phyloP scores from a whole-genome alignment of 2,329 filamentous ascomycete genomes.

The Raffaelea arxii region DNA sequence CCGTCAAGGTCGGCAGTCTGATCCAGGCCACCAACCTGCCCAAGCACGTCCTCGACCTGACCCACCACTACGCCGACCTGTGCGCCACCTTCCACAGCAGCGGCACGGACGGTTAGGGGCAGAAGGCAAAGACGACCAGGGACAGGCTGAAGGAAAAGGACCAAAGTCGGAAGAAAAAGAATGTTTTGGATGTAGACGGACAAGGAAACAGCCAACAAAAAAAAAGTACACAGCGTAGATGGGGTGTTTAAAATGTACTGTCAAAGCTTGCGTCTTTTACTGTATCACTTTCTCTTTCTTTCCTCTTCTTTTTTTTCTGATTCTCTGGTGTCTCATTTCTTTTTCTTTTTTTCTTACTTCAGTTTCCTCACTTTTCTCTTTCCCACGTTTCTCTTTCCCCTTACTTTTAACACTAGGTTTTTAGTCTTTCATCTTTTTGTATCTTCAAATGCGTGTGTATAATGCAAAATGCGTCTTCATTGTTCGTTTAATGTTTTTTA shows the following conservation, averaged over 20 bases:
- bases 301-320: too few relatives aligned
- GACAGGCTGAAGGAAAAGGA: neutral
- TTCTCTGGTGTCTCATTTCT: too few relatives aligned
- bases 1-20: slow-evolving; percentile 93
- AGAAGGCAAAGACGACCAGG: too few relatives aligned
- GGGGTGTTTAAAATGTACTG: neutral
- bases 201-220: neutral
- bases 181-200: neutral
- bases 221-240: neutral
- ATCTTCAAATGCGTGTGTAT: too few relatives aligned
- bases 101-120: slow-evolving; percentile 69
- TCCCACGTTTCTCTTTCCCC: neutral
- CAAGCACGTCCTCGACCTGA: slow-evolving; percentile 86
- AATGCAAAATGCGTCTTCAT: too few relatives aligned
- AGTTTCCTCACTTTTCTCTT: neutral
- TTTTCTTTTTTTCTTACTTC: too few relatives aligned
- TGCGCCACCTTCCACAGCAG: slow-evolving; percentile 94
- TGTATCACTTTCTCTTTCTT: too few relatives aligned
- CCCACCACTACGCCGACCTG: slow-evolving; percentile 89
- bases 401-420: neutral
- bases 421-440: too few relatives aligned
- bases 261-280: too few relatives aligned
- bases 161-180: neutral
- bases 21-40: slow-evolving; percentile 92
- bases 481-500: too few relatives aligned